Conservation (phyloP, 176 grass and related monocot species). For the Pharus latifolius region DNA sequence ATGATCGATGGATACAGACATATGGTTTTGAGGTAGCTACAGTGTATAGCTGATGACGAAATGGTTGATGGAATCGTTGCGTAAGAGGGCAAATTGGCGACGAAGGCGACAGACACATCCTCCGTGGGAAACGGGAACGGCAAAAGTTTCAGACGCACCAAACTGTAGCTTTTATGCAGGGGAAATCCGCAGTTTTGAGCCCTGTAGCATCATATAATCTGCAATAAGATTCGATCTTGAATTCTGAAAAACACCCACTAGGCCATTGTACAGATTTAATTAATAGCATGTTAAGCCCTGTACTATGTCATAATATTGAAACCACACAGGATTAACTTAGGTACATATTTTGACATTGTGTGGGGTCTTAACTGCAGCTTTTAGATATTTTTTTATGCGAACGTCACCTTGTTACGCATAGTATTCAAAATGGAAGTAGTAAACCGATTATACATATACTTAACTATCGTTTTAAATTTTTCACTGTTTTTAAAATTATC, state of each 20-base stretch:
- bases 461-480: too few relatives aligned
- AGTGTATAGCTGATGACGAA: slow-evolving; percentile 5
- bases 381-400: too few relatives aligned
- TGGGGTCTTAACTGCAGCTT: too few relatives aligned
- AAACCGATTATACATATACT: too few relatives aligned
- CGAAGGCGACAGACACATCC: neutral
- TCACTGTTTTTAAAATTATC: too few relatives aligned
- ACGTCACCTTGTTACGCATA: too few relatives aligned
- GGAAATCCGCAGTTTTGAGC: neutral
- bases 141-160: neutral
- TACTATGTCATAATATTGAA: neutral
- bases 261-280: neutral
- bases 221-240: neutral
- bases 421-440: too few relatives aligned
- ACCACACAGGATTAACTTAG: neutral
- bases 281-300: neutral
- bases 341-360: neutral
- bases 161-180: neutral
- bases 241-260: neutral
- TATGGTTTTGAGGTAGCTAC: neutral
- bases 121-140: neutral
- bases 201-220: neutral
- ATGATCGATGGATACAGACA: neutral
- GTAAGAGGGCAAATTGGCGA: slow-evolving; percentile 27
- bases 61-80: slow-evolving; percentile 27